phyloP scores from a whole-genome alignment of 306 rosid species.

The Cicer cuneatum region DNA sequence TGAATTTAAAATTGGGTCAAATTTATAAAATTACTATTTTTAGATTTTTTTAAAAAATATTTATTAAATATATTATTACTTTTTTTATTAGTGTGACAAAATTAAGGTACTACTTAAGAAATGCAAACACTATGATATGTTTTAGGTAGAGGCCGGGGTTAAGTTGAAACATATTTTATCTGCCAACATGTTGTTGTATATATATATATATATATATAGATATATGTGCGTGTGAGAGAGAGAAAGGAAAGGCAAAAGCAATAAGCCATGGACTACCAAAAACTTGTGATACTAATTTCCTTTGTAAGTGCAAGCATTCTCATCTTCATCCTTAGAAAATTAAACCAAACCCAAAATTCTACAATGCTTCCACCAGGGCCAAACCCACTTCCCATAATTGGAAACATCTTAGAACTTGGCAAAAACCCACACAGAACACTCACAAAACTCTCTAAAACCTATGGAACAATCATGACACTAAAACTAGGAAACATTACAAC shows the following conservation, averaged over 20 bases:
- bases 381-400: constrained; percentile 31
- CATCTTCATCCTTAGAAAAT: constrained; percentile 1
- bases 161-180: too few relatives aligned
- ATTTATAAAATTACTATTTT: too few relatives aligned
- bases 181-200: too few relatives aligned
- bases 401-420: constrained; percentile 42
- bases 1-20: too few relatives aligned
- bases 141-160: too few relatives aligned
- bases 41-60: too few relatives aligned
- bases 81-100: too few relatives aligned
- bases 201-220: too few relatives aligned
- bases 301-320: constrained; percentile 27
- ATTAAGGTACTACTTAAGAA: too few relatives aligned
- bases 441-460: constrained; percentile 30
- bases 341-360: neutral
- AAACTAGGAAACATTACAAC: constrained; percentile 38
- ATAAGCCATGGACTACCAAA: constrained; percentile 29
- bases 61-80: too few relatives aligned
- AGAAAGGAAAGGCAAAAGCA: neutral
- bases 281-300: neutral
- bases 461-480: constrained; percentile 40
- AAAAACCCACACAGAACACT: constrained; percentile 26
- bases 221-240: too few relatives aligned
- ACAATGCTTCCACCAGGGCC: constrained; percentile 44
- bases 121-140: too few relatives aligned